phyloP scores from a whole-genome alignment of 106 monocot species.

The Vanilla planifolia region DNA sequence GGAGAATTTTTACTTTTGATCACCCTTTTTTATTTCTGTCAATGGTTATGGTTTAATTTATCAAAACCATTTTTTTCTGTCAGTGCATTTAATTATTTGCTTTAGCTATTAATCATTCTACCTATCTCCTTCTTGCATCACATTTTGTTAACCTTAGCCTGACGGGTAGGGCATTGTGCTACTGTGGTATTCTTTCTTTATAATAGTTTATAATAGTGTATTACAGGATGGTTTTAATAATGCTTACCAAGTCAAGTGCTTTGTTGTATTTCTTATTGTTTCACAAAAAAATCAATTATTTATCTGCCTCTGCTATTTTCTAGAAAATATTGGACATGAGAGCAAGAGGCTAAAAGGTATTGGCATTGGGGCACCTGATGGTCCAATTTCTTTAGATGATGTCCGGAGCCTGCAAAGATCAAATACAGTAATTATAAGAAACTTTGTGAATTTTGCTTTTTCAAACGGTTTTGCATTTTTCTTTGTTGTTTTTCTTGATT shows the following conservation, averaged over 20 bases:
- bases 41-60: too few relatives aligned
- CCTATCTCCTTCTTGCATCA: background rate
- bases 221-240: too few relatives aligned
- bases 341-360: slow-evolving; percentile 89
- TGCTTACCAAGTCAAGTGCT: background rate
- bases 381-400: slow-evolving; percentile 94
- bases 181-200: too few relatives aligned
- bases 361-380: slow-evolving; percentile 90
- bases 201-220: too few relatives aligned
- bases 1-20: too few relatives aligned
- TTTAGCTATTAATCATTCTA: background rate
- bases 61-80: background rate
- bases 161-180: too few relatives aligned
- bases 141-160: too few relatives aligned
- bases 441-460: background rate
- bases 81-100: background rate
- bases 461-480: background rate
- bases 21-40: too few relatives aligned
- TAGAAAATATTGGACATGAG: slow-evolving; percentile 42
- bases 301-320: slow-evolving; percentile 6
- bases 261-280: background rate
- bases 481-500: slow-evolving; percentile 4
- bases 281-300: background rate
- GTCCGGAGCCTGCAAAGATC: slow-evolving; percentile 89
- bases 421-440: slow-evolving; percentile 48